Base-by-base conservation (phyloP, 371 early-diverging fungal genomes). In the Circinella umbellata region DNA sequence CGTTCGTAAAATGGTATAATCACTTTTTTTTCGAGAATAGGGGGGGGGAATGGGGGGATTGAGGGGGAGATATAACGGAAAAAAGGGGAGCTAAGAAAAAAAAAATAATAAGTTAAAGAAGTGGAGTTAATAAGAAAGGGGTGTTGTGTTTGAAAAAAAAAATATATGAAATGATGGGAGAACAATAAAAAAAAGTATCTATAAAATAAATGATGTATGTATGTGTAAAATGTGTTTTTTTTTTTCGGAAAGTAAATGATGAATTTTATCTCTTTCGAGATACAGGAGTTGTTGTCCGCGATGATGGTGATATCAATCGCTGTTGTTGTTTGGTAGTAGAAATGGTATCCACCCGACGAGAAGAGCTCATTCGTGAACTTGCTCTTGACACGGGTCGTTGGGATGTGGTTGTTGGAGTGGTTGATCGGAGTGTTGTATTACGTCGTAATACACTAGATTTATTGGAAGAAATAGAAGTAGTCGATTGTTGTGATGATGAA, bases 191-290 rank as follows among this genome's bases (percentile, higher is more conserved):
- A 64, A 36, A 27, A 37, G 18, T 64, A 51, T 61, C 62, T 61
- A 61, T 61, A 53, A 51, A n/a, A 9, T 6, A n/a, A 34, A 35
- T 36, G 49, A 27, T 6, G 38, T 13, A 42, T 46, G 27, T 11
- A 35, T 27, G 27, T 27, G 27, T 27, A 27, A 27, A 27, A 27
- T 27, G 27, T 27, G 27, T 27, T 27, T 27, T 27, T 27, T 27
- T 27, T 27, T 27, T 27, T 27, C 27, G 38, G 4, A 37, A 18
- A 18, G 51, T 37, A 35, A 36, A 17, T 20, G 47, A 47, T 63
- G 18, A 18, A n/a, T 42, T 34, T 42, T 42, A 47, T 63, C 63
- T 63, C 42, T 63, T 47, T 63, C 57, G 57, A 57, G 57, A 57
- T 34, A 57, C 20, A 57, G 57, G 27, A 57, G 57, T 27, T n/a